Evolutionary conservation across 2,329 filamentous ascomycete genomes (phyloP).

Genomic region (Ophiobolus disseminans): DNA sequence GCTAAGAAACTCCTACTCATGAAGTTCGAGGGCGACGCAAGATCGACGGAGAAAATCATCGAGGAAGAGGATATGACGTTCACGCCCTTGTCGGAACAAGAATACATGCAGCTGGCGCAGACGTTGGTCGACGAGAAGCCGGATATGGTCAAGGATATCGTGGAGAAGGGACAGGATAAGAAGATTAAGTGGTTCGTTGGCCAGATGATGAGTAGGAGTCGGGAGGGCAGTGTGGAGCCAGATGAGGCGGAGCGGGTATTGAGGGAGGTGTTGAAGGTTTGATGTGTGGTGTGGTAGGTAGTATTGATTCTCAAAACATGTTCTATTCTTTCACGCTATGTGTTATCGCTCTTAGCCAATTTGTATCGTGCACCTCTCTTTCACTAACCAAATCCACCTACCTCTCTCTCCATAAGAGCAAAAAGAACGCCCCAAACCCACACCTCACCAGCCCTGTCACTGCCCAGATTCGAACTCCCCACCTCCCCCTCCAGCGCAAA

Average conservation of each 20-base stretch:
- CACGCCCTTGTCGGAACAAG: conserved; percentile 60
- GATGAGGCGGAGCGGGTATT: conserved; percentile 63
- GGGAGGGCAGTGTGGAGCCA: conserved; percentile 68
- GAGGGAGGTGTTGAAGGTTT: conserved; percentile 53
- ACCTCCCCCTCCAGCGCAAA: too few relatives aligned
- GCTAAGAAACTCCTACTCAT: conserved; percentile 66
- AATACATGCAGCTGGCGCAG: conserved; percentile 64
- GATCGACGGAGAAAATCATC: conserved; percentile 61
- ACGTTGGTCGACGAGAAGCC: conserved; percentile 62
- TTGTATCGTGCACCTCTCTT: too few relatives aligned
- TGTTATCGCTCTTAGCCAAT: too few relatives aligned
- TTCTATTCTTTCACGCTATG: too few relatives aligned
- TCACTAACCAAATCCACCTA: too few relatives aligned
- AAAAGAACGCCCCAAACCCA: too few relatives aligned
- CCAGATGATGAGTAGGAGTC: conserved; percentile 69
- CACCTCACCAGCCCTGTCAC: too few relatives aligned
- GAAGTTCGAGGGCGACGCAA: conserved; percentile 61
- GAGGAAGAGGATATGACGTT: conserved; percentile 64
- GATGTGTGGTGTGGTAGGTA: neutral
- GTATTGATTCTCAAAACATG: neutral
- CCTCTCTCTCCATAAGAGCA: too few relatives aligned
- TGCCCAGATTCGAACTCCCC: too few relatives aligned
- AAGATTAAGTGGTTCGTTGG: conserved; percentile 74
- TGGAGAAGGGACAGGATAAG: conserved; percentile 65
- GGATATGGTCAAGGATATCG: conserved; percentile 66